phyloP scores from a whole-genome alignment of 208 protist species.

The Leptomonas pyrrhocoris region DNA sequence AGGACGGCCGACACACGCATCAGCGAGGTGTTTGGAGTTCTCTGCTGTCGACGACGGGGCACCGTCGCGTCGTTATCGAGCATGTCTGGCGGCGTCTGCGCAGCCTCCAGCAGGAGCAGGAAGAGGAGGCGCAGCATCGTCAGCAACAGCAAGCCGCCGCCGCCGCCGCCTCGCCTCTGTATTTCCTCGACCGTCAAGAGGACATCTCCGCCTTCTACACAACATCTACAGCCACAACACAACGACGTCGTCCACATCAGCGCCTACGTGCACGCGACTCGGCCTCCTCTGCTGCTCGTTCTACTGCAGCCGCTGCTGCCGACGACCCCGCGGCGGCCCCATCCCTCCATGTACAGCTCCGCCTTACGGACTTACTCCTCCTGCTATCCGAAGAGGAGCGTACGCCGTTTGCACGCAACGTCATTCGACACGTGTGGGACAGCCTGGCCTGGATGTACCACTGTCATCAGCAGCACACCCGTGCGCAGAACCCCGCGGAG shows the following conservation, averaged over 20 bases:
- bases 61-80: conserved; percentile 23
- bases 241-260: background rate
- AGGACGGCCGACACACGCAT: background rate
- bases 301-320: background rate
- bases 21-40: too few species aligned
- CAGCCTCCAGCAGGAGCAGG: conserved; percentile 8
- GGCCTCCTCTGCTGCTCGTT: background rate
- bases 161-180: background rate
- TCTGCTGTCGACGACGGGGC: background rate
- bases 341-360: conserved; percentile 8
- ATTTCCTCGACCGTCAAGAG: background rate
- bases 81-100: conserved; percentile 18
- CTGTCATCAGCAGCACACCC: conserved; percentile 33
- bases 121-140: background rate
- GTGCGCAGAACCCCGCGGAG: conserved; percentile 8
- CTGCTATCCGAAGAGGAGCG: conserved; percentile 27
- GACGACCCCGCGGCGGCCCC: background rate
- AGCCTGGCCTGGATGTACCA: conserved; percentile 53
- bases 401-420: conserved; percentile 24
- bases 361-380: conserved; percentile 28
- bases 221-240: background rate
- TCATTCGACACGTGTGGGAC: conserved; percentile 37
- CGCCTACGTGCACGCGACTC: too few species aligned
- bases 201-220: background rate
- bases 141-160: background rate